phyloP scores from a whole-genome alignment of 2,329 filamentous ascomycete species.

The Aureobasidium sp. region DNA sequence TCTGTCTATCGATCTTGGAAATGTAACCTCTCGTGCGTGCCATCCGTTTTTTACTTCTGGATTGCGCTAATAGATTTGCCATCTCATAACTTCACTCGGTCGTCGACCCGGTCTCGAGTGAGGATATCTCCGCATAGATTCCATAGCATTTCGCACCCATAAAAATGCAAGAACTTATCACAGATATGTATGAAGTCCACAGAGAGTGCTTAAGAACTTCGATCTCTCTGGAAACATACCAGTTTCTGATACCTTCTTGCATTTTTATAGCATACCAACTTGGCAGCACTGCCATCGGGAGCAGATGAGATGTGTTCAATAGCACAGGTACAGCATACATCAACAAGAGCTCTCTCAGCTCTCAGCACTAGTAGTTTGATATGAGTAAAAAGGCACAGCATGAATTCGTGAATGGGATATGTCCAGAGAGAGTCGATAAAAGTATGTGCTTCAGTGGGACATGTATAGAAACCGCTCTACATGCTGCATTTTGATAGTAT shows the following conservation, averaged over 20 bases:
- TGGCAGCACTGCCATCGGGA: not conserved
- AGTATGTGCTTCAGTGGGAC: not conserved
- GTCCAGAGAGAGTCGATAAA: not conserved
- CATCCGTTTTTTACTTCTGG: not conserved
- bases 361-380: too few species aligned
- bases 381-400: not conserved
- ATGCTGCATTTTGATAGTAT: not conserved
- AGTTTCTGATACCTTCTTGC: not conserved
- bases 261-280: not conserved
- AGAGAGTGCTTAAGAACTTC: not conserved
- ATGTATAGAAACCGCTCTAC: not conserved
- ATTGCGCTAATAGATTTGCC: not conserved
- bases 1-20: not conserved
- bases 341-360: not conserved
- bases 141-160: not conserved
- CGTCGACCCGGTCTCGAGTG: not conserved
- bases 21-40: not conserved
- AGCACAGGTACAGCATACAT: not conserved
- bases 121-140: not conserved
- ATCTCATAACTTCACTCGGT: not conserved
- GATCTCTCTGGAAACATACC: not conserved
- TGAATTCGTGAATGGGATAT: too few species aligned
- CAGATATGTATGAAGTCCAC: not conserved
- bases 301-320: not conserved
- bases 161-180: not conserved